Base-by-base conservation (phyloP, 768 basidiomycete species). In the Hygrophoropsis aurantiaca region DNA sequence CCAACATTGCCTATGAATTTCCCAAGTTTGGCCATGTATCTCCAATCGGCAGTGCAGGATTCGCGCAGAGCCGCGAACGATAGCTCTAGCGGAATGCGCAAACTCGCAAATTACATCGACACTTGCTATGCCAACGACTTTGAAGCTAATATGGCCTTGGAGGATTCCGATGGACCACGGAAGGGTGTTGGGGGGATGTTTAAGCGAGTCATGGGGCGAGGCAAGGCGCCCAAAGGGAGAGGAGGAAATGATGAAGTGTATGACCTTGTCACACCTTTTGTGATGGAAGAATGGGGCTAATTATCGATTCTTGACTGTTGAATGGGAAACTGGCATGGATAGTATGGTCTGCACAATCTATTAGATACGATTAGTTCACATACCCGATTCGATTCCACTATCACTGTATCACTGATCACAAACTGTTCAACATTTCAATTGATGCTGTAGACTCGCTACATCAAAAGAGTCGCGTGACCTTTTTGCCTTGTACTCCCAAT, bases 201-300 rank as follows among this genome's bases (percentile, higher is more conserved):
- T 55, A 81, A 80, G 62, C 78, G 80, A 34, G 75, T 87, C 13
- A 82, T 87, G 19, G 58, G 81, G 67, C 55, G 74, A 70, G 50
- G 70, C 45, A 78, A 69, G 54, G 61, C 67, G 20, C 66, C 64
- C 18, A 77, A 67, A 57, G 72, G 66, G 25, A 70, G 78, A 4
- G 73, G 78, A 40, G 74, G 77, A 36, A 91, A 91, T 58, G 86
- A 87, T 54, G 87, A 90, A 49, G 85, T 82, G 8, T 91, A 85
- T 51, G 85, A 89, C 34, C 74, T 90, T 10, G 87, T 91, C 46
- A 91, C 89, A 13, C 89, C 89, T 1, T 91, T 91, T 64, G 79
- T 88, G 15, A 68, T 84, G 15, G 84, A 88, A 47, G 85, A 88
- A 53, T 87, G 79, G 80, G 84, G 85, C 46, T 84, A 59, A 65